These are phyloP conservation scores for Hyphodiscus hymeniophilus DNA, from an alignment of 495 filamentous ascomycete species.

Conservation along the genomic window DNA sequence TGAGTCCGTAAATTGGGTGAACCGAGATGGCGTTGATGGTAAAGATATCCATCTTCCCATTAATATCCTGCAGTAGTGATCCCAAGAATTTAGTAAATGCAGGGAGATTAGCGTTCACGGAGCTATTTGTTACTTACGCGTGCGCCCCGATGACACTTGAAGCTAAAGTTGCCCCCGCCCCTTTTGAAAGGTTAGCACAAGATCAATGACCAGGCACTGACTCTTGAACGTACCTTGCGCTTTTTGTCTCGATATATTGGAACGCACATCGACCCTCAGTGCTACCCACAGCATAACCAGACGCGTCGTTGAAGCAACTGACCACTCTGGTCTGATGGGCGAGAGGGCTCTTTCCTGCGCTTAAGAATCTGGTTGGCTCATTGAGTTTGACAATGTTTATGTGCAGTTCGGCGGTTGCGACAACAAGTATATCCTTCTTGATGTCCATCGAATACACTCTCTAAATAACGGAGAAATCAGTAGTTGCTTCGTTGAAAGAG, in stretches of 20 bases:
- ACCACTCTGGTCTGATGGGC: slow-evolving; percentile 80
- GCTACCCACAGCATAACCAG: slow-evolving; percentile 72
- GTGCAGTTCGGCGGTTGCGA: slow-evolving; percentile 76
- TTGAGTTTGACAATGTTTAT: slow-evolving; percentile 77
- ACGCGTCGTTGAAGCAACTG: slow-evolving; percentile 71
- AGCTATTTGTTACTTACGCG: slow-evolving; percentile 54
- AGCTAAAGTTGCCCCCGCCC: slow-evolving; percentile 73
- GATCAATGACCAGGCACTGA: background rate
- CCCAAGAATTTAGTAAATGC: too few species aligned
- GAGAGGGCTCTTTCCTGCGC: slow-evolving; percentile 68
- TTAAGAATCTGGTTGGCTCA: slow-evolving; percentile 65
- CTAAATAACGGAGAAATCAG: too few species aligned
- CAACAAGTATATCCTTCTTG: slow-evolving; percentile 63
- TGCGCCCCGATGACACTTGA: slow-evolving; percentile 81
- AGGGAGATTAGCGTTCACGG: slow-evolving; percentile 58
- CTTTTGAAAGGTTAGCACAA: background rate
- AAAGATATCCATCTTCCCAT: slow-evolving; percentile 67
- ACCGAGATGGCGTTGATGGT: slow-evolving; percentile 80
- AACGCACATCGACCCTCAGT: slow-evolving; percentile 83
- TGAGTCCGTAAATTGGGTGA: slow-evolving; percentile 79
- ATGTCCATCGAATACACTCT: slow-evolving; percentile 83
- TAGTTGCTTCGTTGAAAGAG: too few species aligned
- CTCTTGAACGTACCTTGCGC: slow-evolving; percentile 45
- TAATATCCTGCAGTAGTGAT: too few species aligned
- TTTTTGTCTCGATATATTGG: slow-evolving; percentile 77